Evolutionary conservation across 768 basidiomycete genomes (phyloP).

Genomic region (Lactarius deliciosus): DNA sequence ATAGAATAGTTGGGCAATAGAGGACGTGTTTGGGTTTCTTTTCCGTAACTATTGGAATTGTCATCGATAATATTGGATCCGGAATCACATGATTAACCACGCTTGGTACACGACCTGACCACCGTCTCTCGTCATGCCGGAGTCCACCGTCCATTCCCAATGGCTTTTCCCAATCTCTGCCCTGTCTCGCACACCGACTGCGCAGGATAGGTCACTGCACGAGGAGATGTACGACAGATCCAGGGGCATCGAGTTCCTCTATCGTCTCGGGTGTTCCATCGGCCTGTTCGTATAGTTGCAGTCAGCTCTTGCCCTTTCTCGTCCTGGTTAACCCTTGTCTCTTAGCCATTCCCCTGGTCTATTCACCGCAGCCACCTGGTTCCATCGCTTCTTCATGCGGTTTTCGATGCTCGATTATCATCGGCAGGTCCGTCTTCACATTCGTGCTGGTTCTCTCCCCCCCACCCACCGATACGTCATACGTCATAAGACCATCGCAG

Average conservation of each 20-base stretch:
- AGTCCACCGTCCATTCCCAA: constrained; percentile 11
- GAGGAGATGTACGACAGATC: constrained; percentile 78
- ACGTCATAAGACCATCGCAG: constrained; percentile 68
- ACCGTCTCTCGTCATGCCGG: not conserved
- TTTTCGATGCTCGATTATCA: constrained; percentile 81
- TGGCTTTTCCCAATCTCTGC: constrained; percentile 28
- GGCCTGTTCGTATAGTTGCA: constrained; percentile 55
- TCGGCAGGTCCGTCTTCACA: constrained; percentile 54
- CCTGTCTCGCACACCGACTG: constrained; percentile 26
- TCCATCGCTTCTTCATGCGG: constrained; percentile 90
- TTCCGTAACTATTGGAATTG: constrained; percentile 12
- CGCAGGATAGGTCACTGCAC: constrained; percentile 39
- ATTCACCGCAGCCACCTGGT: constrained; percentile 87
- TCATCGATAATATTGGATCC: constrained; percentile 20
- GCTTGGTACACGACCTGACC: constrained; percentile 21
- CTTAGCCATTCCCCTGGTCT: constrained; percentile 75
- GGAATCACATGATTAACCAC: constrained; percentile 15
- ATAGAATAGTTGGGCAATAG: constrained; percentile 19
- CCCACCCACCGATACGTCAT: constrained; percentile 5
- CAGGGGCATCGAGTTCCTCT: constrained; percentile 82
- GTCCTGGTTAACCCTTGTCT: constrained; percentile 21
- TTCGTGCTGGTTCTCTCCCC: not conserved
- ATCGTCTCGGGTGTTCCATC: constrained; percentile 75
- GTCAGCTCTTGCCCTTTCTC: constrained; percentile 18
- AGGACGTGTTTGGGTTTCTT: constrained; percentile 6